Evolutionary conservation across 768 basidiomycete species (phyloP).

Genomic region (Macrolepiota dolichaula): DNA sequence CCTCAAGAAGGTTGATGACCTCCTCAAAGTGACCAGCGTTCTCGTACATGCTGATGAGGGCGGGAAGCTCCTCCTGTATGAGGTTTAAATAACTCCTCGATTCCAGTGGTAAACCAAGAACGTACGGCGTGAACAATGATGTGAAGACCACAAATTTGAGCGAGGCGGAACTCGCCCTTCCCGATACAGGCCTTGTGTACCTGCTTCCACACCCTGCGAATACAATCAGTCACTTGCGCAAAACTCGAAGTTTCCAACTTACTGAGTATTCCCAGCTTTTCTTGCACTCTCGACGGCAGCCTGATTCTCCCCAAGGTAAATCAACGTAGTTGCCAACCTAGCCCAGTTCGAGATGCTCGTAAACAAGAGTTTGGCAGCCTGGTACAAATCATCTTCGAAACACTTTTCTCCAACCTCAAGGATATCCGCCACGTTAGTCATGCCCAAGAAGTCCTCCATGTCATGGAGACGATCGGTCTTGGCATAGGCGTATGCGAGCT

Average conservation of each 20-base stretch:
- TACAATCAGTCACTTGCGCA: slow-evolving; percentile 10
- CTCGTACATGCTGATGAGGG: slow-evolving; percentile 82
- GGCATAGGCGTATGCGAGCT: slow-evolving; percentile 96
- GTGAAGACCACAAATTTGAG: slow-evolving; percentile 96
- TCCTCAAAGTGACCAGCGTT: slow-evolving; percentile 92
- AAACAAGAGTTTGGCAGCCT: slow-evolving; percentile 94
- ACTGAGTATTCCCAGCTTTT: slow-evolving; percentile 99
- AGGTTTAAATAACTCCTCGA: slow-evolving; percentile 17
- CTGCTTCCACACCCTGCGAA: slow-evolving; percentile 94
- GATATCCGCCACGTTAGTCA: slow-evolving; percentile 98
- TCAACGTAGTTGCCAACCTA: slow-evolving; percentile 93
- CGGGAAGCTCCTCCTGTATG: slow-evolving; percentile 74
- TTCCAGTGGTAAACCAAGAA: slow-evolving; percentile 15
- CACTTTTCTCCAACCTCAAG: slow-evolving; percentile 98
- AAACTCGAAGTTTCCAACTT: slow-evolving; percentile 23
- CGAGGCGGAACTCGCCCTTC: slow-evolving; percentile 90
- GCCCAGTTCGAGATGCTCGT: slow-evolving; percentile 99
- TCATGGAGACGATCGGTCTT: slow-evolving; percentile 94
- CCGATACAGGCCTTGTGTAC: slow-evolving; percentile 98
- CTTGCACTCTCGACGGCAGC: slow-evolving; percentile 98
- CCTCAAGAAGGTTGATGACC: slow-evolving; percentile 86
- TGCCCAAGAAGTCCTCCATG: slow-evolving; percentile 98
- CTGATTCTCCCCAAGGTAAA: slow-evolving; percentile 98
- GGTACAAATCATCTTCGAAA: slow-evolving; percentile 97
- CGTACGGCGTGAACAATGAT: slow-evolving; percentile 87